phyloP scores from a whole-genome alignment of 2,329 filamentous ascomycete genomes.

The Paraphaeosphaeria minitans region DNA sequence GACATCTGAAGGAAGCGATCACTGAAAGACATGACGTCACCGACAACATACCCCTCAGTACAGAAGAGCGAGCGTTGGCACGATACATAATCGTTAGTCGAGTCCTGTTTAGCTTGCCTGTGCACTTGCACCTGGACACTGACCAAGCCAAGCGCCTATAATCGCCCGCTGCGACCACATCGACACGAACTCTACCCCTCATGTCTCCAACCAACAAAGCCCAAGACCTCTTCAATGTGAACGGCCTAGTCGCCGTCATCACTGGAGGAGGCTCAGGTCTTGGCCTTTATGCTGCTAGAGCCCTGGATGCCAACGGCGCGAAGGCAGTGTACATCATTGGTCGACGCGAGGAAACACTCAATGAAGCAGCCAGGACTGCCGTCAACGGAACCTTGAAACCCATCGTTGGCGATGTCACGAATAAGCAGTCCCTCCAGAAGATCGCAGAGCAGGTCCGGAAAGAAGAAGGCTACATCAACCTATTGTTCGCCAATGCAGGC shows the following conservation, averaged over 20 bases:
- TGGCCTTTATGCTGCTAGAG: constrained; percentile 11
- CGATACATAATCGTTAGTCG: background rate
- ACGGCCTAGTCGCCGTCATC: constrained; percentile 8
- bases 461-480: constrained; percentile 25
- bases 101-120: background rate
- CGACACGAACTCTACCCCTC: background rate
- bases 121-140: background rate
- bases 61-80: background rate
- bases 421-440: constrained; percentile 17
- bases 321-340: constrained; percentile 15
- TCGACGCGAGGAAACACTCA: constrained; percentile 8
- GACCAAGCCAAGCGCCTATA: background rate
- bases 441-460: constrained; percentile 17
- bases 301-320: constrained; percentile 14
- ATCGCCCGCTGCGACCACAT: background rate
- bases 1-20: background rate
- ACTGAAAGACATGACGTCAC: background rate
- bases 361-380: constrained; percentile 3
- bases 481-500: constrained; percentile 33
- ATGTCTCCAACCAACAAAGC: constrained; percentile 6
- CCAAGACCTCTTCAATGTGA: constrained; percentile 9
- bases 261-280: constrained; percentile 16
- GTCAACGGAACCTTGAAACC: constrained; percentile 9
- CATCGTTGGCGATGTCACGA: constrained; percentile 27
- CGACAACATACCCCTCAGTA: background rate